These are phyloP conservation scores for Pterocarpus santalinus DNA, from an alignment of 306 rosid genomes.

Conservation along the genomic window DNA sequence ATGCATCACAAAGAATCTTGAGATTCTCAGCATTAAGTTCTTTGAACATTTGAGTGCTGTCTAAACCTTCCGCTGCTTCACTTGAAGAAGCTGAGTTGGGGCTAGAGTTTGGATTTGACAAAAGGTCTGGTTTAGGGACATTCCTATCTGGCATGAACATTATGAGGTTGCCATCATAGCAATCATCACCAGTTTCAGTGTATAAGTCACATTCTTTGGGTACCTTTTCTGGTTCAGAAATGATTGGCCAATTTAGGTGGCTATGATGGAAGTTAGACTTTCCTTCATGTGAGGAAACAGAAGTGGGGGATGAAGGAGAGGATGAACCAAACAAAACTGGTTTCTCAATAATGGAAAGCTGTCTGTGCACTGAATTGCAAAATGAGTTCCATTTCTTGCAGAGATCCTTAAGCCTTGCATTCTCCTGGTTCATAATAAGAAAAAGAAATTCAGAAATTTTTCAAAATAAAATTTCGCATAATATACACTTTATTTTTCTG, in stretches of 20 bases:
- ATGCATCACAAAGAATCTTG: constrained; percentile 67
- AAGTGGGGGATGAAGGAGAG: constrained; percentile 59
- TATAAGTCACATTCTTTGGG: constrained; percentile 70
- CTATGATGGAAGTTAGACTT: constrained; percentile 47
- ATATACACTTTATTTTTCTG: background rate
- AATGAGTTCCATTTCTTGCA: constrained; percentile 78
- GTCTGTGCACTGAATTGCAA: constrained; percentile 67
- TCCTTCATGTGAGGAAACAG: constrained; percentile 52
- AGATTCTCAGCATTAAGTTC: constrained; percentile 66
- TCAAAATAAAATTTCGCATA: background rate
- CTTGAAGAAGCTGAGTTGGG: constrained; percentile 95
- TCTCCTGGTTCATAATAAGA: constrained; percentile 55
- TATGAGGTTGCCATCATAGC: constrained; percentile 58
- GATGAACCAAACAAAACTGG: constrained; percentile 46
- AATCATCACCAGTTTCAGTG: constrained; percentile 53
- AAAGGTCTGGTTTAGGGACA: constrained; percentile 77
- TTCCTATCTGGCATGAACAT: constrained; percentile 59
- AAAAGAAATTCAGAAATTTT: constrained; percentile 9
- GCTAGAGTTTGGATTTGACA: constrained; percentile 89
- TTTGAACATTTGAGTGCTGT: constrained; percentile 64
- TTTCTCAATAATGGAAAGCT: constrained; percentile 54
- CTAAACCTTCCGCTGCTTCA: constrained; percentile 72
- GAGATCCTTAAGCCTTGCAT: constrained; percentile 55
- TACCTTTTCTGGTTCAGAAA: constrained; percentile 59
- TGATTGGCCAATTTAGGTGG: constrained; percentile 53